These are phyloP conservation scores for Ophiocordyceps camponoti-saundersi DNA, from an alignment of 2,329 filamentous ascomycete genomes.

Conservation along the genomic window DNA sequence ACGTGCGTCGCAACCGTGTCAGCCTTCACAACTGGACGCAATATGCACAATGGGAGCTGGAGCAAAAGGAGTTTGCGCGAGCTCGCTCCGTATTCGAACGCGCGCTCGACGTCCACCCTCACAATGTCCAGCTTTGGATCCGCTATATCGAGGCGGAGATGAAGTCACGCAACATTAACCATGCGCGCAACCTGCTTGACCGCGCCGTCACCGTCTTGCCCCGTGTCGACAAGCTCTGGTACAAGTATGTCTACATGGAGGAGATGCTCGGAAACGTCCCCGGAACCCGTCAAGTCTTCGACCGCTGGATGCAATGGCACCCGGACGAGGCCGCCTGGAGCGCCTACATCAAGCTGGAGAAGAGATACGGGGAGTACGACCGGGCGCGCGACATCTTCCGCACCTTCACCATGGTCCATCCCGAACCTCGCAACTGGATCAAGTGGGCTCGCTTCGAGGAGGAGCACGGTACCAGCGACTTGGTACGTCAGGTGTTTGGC, in stretches of 20 bases:
- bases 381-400: constrained; percentile 80
- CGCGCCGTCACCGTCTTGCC: constrained; percentile 86
- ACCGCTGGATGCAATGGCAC: constrained; percentile 97
- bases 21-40: constrained; percentile 99
- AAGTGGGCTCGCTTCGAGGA: constrained; percentile 98
- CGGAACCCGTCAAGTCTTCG: constrained; percentile 84
- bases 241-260: constrained; percentile 98
- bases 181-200: constrained; percentile 86
- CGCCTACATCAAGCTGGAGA: constrained; percentile 93
- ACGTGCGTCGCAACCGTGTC: constrained; percentile 83
- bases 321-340: constrained; percentile 92
- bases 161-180: constrained; percentile 85
- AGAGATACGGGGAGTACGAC: constrained; percentile 83
- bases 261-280: constrained; percentile 92
- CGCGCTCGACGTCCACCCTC: constrained; percentile 80
- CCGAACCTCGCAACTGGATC: constrained; percentile 93
- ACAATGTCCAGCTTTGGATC: constrained; percentile 75
- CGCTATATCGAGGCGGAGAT: constrained; percentile 94
- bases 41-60: constrained; percentile 92
- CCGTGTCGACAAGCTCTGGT: constrained; percentile 91
- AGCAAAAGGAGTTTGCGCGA: constrained; percentile 91
- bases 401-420: constrained; percentile 80
- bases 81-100: constrained; percentile 89
- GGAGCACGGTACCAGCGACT: constrained; percentile 78
- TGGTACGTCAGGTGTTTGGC: constrained; percentile 85